These are phyloP conservation scores for Beauveria medogensis DNA, from an alignment of 2,329 filamentous ascomycete genomes.

Conservation along the genomic window DNA sequence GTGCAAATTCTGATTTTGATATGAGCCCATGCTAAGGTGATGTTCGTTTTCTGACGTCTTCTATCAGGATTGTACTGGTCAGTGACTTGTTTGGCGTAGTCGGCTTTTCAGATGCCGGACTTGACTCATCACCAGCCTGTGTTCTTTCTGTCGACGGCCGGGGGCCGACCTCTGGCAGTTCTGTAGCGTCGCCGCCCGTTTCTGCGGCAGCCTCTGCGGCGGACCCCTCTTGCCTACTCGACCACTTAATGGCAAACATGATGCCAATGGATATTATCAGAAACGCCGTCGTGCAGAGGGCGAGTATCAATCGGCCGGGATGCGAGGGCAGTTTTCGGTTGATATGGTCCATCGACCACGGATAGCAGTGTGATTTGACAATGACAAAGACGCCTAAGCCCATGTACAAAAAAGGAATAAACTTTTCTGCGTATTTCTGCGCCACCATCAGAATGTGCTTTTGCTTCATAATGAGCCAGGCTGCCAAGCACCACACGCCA, in stretches of 20 bases:
- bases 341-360: slow-evolving; percentile 25
- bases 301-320: slow-evolving; percentile 13
- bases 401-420: slow-evolving; percentile 25
- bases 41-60: not conserved
- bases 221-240: slow-evolving; percentile 1
- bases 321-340: slow-evolving; percentile 13
- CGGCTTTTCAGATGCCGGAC: not conserved
- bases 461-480: slow-evolving; percentile 24
- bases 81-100: not conserved
- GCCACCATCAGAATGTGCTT: slow-evolving; percentile 20
- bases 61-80: not conserved
- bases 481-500: slow-evolving; percentile 23
- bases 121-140: not conserved
- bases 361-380: slow-evolving; percentile 24
- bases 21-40: not conserved
- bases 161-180: not conserved
- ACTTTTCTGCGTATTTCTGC: slow-evolving; percentile 18
- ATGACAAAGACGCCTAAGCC: slow-evolving; percentile 26
- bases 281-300: slow-evolving; percentile 13
- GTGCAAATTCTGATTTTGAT: not conserved
- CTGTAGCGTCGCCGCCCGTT: not conserved
- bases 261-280: slow-evolving; percentile 9
- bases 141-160: not conserved
- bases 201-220: not conserved
- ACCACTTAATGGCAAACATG: slow-evolving; percentile 10